Conservation (phyloP, 768 basidiomycete genomes). For the Gyrodon lividus region DNA sequence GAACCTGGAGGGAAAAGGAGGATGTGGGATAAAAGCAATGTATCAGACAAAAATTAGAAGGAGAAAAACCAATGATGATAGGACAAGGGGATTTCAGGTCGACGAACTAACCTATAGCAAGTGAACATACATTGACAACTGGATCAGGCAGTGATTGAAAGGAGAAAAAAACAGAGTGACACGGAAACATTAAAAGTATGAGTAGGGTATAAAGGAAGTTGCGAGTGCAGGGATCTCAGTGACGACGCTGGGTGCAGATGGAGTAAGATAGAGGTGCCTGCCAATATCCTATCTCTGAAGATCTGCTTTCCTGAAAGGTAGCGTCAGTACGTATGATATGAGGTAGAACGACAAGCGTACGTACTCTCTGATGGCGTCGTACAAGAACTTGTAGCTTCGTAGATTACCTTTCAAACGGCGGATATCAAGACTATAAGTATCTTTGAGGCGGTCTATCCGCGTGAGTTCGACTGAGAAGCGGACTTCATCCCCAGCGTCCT, state of each 20-base stretch:
- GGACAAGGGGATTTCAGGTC: constrained; percentile 15
- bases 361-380: constrained; percentile 84
- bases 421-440: constrained; percentile 90
- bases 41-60: constrained; percentile 1
- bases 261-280: constrained; percentile 23
- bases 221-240: constrained; percentile 8
- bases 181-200: constrained; percentile 19
- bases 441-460: constrained; percentile 82
- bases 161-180: neutral
- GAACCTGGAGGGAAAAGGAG: constrained; percentile 1
- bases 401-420: constrained; percentile 89
- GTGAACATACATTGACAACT: constrained; percentile 23
- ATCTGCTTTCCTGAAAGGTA: constrained; percentile 33
- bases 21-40: constrained; percentile 3
- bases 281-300: constrained; percentile 34
- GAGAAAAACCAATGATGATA: constrained; percentile 17
- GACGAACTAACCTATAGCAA: constrained; percentile 19
- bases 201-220: constrained; percentile 30
- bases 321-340: constrained; percentile 9
- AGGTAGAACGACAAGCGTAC: constrained; percentile 33
- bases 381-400: constrained; percentile 90
- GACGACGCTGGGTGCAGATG: neutral
- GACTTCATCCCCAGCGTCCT: constrained; percentile 94
- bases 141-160: constrained; percentile 2
- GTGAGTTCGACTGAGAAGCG: constrained; percentile 95